A percentile compares a stretch with the other conserved stretches of the same genome.
phyloP scores from a whole-genome alignment of 2,329 filamentous ascomycete genomes.

The Exophiala phaeomuriformis region DNA sequence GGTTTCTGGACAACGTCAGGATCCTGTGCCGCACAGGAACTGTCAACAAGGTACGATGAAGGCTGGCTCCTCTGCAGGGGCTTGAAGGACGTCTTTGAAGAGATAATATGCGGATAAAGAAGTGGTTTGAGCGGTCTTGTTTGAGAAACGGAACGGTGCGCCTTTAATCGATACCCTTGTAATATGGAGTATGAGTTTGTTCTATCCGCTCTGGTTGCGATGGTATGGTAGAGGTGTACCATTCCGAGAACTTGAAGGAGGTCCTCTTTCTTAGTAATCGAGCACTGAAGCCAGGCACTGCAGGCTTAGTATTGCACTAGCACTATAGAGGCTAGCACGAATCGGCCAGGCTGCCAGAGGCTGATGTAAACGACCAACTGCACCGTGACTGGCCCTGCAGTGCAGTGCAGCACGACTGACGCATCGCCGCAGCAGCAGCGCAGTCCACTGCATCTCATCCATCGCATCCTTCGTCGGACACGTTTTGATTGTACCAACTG shows the following conservation, averaged over 20 bases:
- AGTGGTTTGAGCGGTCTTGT: background rate
- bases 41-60: conserved; percentile 3
- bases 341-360: background rate
- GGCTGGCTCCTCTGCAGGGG: background rate
- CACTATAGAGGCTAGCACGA: background rate
- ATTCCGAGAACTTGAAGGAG: too few relatives aligned
- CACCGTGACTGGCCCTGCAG: background rate
- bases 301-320: too few relatives aligned
- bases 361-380: background rate
- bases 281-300: background rate
- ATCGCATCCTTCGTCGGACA: background rate
- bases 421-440: background rate
- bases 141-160: background rate
- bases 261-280: too few relatives aligned
- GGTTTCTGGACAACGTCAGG: conserved; percentile 45
- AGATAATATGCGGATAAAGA: background rate
- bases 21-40: conserved; percentile 34
- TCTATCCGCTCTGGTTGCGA: too few relatives aligned
- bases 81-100: background rate
- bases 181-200: conserved; percentile 7
- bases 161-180: conserved; percentile 19
- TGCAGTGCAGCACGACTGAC: background rate
- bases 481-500: background rate
- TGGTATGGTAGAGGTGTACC: too few relatives aligned
- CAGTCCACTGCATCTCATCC: conserved; percentile 2